phyloP scores from a whole-genome alignment of 441 rosid genomes.

The Populus trichocarpa region DNA sequence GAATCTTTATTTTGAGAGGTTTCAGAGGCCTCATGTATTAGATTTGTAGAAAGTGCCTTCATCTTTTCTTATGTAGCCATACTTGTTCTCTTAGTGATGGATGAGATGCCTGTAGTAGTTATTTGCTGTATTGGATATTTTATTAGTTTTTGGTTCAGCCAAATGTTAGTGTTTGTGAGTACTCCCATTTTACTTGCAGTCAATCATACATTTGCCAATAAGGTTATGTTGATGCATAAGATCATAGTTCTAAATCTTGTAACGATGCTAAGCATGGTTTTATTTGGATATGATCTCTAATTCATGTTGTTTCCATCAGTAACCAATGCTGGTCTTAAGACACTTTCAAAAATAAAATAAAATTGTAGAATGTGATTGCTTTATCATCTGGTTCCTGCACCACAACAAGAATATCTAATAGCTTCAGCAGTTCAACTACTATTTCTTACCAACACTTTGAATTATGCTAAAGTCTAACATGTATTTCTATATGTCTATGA shows the following conservation, averaged over 20 bases:
- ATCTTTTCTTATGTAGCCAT: not conserved
- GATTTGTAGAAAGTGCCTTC: not conserved
- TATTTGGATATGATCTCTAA: not conserved
- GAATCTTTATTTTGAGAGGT: not conserved
- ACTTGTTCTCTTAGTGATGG: not conserved
- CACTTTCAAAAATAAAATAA: no score
- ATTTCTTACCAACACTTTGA: not conserved
- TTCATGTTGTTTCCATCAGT: not conserved
- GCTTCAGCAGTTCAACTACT: not conserved
- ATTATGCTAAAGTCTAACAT: not conserved
- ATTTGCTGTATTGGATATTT: not conserved
- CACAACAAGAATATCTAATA: not conserved
- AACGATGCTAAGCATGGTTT: not conserved
- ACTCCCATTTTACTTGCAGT: not conserved
- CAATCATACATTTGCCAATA: not conserved
- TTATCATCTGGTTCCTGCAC: not conserved
- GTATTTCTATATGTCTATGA: not conserved
- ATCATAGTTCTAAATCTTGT: not conserved
- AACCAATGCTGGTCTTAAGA: not conserved
- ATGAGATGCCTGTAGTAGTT: not conserved
- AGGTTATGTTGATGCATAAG: not conserved
- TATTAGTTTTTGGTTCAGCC: not conserved
- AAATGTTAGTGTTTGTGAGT: not conserved
- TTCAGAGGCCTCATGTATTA: not conserved
- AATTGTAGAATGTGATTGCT: not conserved